Evolutionary conservation across 345 rosid species (phyloP).

Genomic region (Populus davidiana): DNA sequence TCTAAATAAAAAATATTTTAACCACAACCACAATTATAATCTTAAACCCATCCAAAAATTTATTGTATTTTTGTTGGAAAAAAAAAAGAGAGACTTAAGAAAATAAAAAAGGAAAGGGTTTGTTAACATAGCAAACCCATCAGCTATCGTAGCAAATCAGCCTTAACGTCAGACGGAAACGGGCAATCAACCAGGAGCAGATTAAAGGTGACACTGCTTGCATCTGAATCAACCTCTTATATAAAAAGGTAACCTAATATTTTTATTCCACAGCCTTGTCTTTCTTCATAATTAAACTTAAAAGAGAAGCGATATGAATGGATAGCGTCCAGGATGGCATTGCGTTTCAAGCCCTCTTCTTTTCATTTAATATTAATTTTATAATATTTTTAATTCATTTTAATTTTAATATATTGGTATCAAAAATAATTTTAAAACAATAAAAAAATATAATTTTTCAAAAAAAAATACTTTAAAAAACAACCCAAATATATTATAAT

Average conservation of each 20-base stretch:
- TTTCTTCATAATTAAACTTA: slow-evolving; percentile 21
- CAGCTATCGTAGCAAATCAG: slow-evolving; percentile 5
- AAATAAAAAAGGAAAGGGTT: neutral
- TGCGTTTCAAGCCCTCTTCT: too few relatives aligned
- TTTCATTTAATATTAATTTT: too few relatives aligned
- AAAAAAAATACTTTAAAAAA: too few relatives aligned
- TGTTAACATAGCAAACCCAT: neutral
- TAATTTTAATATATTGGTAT: too few relatives aligned
- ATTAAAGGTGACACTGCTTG: slow-evolving; percentile 22
- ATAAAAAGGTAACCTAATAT: slow-evolving; percentile 10
- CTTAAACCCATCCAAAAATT: rapidly evolving
- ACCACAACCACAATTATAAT: rapidly evolving
- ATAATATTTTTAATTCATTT: too few relatives aligned
- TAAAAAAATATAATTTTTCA: too few relatives aligned
- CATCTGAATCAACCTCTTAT: slow-evolving; percentile 13
- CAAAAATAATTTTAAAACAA: too few relatives aligned
- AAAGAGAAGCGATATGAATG: slow-evolving; percentile 15
- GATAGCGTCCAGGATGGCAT: too few relatives aligned
- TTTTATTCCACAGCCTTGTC: neutral
- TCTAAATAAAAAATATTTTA: too few relatives aligned
- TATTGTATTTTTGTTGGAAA: neutral
- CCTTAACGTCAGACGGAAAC: slow-evolving; percentile 20
- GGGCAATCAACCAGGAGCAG: slow-evolving; percentile 25
- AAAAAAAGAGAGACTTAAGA: too few relatives aligned
- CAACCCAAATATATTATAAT: too few relatives aligned